Percentiles rank a stretch among this genome's conserved stretches.
Conservation (phyloP, 2,329 filamentous ascomycete genomes). For the Colletotrichum cuscutae region DNA sequence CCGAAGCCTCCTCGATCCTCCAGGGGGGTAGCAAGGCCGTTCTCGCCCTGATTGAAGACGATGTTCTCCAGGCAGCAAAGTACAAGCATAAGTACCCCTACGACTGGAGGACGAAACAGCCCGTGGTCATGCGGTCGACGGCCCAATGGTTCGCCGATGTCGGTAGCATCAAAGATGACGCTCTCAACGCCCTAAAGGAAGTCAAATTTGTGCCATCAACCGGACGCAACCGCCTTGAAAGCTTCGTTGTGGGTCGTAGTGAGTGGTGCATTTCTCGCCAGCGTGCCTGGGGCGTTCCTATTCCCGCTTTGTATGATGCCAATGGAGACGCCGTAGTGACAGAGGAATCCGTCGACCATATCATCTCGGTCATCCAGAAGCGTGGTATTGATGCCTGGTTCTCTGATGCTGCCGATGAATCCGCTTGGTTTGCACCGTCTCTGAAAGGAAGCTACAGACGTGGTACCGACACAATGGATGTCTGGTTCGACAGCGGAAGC, state of each 20-base stretch:
- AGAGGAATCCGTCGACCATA: constrained; percentile 82
- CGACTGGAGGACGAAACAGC: constrained; percentile 95
- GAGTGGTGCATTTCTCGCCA: constrained; percentile 99
- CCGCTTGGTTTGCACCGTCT: constrained; percentile 78
- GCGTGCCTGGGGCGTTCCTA: constrained; percentile 95
- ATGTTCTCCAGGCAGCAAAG: constrained; percentile 75
- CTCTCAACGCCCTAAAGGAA: constrained; percentile 74
- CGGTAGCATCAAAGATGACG: constrained; percentile 79
- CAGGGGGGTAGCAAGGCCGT: constrained; percentile 76
- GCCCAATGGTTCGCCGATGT: constrained; percentile 99
- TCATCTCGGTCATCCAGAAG: constrained; percentile 80
- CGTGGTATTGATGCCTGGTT: constrained; percentile 95
- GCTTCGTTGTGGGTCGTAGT: constrained; percentile 86
- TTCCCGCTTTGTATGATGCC: constrained; percentile 85
- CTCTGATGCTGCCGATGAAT: constrained; percentile 81
- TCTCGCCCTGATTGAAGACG: constrained; percentile 71
- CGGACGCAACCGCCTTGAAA: constrained; percentile 80
- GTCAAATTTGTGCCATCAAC: constrained; percentile 83
- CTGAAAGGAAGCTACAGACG: constrained; percentile 73
- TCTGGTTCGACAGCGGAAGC: constrained; percentile 98
- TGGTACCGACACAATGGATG: constrained; percentile 97
- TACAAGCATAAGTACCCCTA: constrained; percentile 96
- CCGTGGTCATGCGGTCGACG: constrained; percentile 90
- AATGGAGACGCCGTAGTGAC: constrained; percentile 82
- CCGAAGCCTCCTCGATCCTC: constrained; percentile 75